Evolutionary conservation across 305 asterid genomes (phyloP).

Genomic region (Fraxinus nigra): DNA sequence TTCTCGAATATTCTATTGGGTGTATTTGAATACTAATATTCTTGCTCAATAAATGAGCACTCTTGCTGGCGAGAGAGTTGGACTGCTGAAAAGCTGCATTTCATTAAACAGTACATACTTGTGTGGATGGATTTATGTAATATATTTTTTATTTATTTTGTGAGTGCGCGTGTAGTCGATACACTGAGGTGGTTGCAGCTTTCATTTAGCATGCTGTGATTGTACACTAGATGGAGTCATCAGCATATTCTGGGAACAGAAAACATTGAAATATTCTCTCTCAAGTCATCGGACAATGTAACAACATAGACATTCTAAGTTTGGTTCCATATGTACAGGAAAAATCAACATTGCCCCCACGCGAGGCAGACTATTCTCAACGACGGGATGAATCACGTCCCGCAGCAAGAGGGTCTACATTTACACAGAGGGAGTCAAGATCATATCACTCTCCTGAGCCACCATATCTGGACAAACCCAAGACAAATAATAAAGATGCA

Average conservation of each 20-base stretch:
- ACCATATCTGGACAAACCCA: slow-evolving; percentile 53
- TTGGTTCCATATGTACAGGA: slow-evolving; percentile 58
- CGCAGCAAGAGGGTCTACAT: slow-evolving; percentile 55
- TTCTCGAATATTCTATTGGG: background rate
- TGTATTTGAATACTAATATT: background rate
- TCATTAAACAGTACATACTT: background rate
- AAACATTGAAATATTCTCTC: slow-evolving; percentile 1
- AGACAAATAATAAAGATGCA: slow-evolving; percentile 48
- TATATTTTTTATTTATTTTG: background rate
- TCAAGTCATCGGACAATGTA: slow-evolving; percentile 12
- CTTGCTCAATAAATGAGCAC: background rate
- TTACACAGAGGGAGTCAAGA: slow-evolving; percentile 58
- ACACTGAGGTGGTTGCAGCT: background rate
- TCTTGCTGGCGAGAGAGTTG: background rate
- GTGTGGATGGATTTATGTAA: background rate
- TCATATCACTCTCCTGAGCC: slow-evolving; percentile 55
- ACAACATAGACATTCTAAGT: slow-evolving; percentile 29
- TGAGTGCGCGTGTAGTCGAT: background rate
- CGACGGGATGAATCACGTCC: slow-evolving; percentile 51
- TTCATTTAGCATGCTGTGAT: background rate
- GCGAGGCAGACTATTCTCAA: slow-evolving; percentile 53
- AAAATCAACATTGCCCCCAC: slow-evolving; percentile 52
- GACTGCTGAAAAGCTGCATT: background rate
- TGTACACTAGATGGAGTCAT: background rate
- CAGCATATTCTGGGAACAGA: background rate